phyloP scores from a whole-genome alignment of 1,284 basidiomycete genomes.

The Tranzscheliella williamsii region DNA sequence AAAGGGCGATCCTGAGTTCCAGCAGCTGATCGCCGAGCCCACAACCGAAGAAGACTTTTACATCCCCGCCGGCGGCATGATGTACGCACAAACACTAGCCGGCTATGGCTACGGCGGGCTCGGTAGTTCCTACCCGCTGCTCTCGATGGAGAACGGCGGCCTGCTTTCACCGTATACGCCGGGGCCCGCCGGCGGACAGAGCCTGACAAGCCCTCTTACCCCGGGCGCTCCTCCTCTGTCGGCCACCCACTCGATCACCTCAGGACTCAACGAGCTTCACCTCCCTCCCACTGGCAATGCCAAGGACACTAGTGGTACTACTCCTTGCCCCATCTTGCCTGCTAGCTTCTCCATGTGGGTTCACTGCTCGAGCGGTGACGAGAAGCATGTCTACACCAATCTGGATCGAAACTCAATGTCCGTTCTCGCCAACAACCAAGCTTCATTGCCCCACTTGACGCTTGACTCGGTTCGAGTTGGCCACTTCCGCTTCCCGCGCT shows the following conservation, averaged over 20 bases:
- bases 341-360: constrained; percentile 59
- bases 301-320: constrained; percentile 29
- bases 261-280: constrained; percentile 51
- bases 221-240: constrained; percentile 43
- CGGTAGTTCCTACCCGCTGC: constrained; percentile 40
- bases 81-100: constrained; percentile 58
- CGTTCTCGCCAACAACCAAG: constrained; percentile 39
- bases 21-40: constrained; percentile 59
- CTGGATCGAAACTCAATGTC: constrained; percentile 52
- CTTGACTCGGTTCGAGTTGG: constrained; percentile 45
- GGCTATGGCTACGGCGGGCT: constrained; percentile 58
- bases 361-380: constrained; percentile 49
- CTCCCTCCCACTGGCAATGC: constrained; percentile 30
- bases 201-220: constrained; percentile 32
- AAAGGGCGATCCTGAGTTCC: constrained; percentile 60
- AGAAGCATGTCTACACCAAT: constrained; percentile 55
- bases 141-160: constrained; percentile 29
- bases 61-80: constrained; percentile 60
- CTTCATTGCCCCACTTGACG: constrained; percentile 45
- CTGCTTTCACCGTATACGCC: constrained; percentile 52
- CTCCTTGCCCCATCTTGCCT: constrained; percentile 49
- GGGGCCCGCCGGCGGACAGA: constrained; percentile 17
- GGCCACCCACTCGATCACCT: constrained; percentile 47
- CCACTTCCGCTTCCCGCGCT: constrained; percentile 56
- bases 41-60: constrained; percentile 59